A percentile compares a stretch with the other conserved stretches of the same genome.
phyloP scores from a whole-genome alignment of 1,139 yeast genomes.

The Zygoascus hellenicus region DNA sequence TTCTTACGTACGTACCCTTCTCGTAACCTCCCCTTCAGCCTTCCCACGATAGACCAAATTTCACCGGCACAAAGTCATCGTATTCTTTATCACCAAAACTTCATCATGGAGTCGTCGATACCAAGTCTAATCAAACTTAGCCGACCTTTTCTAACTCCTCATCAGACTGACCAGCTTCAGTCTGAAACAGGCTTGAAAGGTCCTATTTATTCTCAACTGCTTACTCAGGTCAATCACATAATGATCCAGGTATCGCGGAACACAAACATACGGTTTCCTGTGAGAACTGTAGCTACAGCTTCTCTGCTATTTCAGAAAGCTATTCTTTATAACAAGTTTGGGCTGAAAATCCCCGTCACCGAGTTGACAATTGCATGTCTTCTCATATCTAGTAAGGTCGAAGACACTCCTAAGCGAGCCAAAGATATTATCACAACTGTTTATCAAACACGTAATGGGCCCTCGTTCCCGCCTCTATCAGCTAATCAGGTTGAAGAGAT shows the following conservation, averaged over 20 bases:
- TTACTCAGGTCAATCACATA: constrained; percentile 22
- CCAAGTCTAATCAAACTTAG: constrained; percentile 24
- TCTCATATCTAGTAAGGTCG: constrained; percentile 77
- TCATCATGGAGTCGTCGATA: not conserved
- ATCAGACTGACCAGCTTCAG: constrained; percentile 22
- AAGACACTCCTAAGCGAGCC: constrained; percentile 80
- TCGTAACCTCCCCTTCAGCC: not conserved
- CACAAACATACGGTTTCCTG: constrained; percentile 27
- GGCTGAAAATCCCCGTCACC: constrained; percentile 13
- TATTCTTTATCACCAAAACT: too few species aligned
- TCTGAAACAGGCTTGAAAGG: constrained; percentile 18
- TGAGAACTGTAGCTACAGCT: constrained; percentile 32
- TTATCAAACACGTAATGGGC: constrained; percentile 23
- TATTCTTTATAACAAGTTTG: constrained; percentile 21
- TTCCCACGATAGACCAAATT: not conserved
- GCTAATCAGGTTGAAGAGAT: constrained; percentile 18
- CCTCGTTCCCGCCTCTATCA: constrained; percentile 13
- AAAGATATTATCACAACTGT: constrained; percentile 46
- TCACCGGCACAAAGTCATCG: not conserved
- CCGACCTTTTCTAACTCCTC: constrained; percentile 21
- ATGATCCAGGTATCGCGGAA: constrained; percentile 21
- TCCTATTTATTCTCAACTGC: constrained; percentile 15
- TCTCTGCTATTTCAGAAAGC: constrained; percentile 29
- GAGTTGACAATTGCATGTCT: constrained; percentile 68
- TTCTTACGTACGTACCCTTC: not conserved